phyloP scores from a whole-genome alignment of 306 rosid species.

The cucumber (Cucumis sativus) region DNA sequence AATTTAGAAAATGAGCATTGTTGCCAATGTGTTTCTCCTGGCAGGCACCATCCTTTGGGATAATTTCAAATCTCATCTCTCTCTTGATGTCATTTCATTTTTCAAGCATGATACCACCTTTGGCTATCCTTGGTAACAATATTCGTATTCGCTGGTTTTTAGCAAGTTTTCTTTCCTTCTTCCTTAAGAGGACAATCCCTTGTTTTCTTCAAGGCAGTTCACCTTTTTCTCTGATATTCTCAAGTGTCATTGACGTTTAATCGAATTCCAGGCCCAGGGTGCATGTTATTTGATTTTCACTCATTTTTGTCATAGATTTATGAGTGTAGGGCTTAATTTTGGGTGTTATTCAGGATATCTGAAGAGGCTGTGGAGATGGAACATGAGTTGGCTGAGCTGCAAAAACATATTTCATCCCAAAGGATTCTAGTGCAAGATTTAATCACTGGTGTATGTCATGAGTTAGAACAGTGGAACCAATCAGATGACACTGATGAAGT shows the following conservation, averaged over 20 bases:
- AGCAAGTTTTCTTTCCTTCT: neutral
- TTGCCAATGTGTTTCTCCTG: neutral
- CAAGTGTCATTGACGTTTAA: neutral
- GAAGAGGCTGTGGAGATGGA: constrained; percentile 95
- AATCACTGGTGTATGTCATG: constrained; percentile 85
- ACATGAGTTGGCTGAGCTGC: constrained; percentile 81
- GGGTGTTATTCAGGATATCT: constrained; percentile 53
- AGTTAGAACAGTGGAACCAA: constrained; percentile 68
- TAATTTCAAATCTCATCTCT: neutral
- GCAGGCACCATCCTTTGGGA: neutral
- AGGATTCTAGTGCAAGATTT: constrained; percentile 89
- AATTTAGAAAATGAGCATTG: neutral
- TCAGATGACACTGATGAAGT: constrained; percentile 27
- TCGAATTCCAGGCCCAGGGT: neutral
- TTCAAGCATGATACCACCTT: neutral
- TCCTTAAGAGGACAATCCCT: neutral
- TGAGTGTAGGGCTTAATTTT: constrained; percentile 4
- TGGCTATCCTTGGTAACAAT: neutral
- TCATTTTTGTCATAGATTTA: neutral
- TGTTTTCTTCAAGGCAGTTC: neutral
- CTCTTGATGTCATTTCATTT: neutral
- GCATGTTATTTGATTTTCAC: neutral
- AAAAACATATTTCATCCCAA: constrained; percentile 76
- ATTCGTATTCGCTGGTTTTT: neutral
- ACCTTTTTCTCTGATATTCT: neutral